Evolutionary conservation across 1,284 basidiomycete genomes (phyloP).

Genomic region (Apiotrichum siamense): DNA sequence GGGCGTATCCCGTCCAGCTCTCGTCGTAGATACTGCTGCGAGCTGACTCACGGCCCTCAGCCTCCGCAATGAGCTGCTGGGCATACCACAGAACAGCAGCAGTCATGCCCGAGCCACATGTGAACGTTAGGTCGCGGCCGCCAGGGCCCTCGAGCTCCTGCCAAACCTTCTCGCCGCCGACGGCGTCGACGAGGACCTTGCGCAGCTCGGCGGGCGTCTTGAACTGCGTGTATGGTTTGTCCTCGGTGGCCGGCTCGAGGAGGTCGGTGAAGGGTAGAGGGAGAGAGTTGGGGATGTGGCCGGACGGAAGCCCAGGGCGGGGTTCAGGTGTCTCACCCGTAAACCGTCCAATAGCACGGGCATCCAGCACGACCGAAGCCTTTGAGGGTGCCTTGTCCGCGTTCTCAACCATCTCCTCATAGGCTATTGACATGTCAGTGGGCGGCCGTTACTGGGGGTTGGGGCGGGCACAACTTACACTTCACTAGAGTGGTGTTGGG

Average conservation of each 20-base stretch:
- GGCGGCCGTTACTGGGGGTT: not conserved
- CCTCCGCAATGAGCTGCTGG: slow-evolving; percentile 77
- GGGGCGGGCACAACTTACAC: not conserved
- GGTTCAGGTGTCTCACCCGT: slow-evolving; percentile 82
- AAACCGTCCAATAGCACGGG: slow-evolving; percentile 73
- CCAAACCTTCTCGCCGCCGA: slow-evolving; percentile 49
- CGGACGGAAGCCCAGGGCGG: slow-evolving; percentile 75
- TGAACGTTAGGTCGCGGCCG: slow-evolving; percentile 59
- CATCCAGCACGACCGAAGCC: slow-evolving; percentile 69
- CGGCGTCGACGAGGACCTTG: slow-evolving; percentile 52
- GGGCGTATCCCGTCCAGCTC: slow-evolving; percentile 40
- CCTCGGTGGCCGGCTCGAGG: slow-evolving; percentile 50
- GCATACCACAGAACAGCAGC: slow-evolving; percentile 89
- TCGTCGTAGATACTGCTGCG: slow-evolving; percentile 49
- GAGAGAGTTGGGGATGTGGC: slow-evolving; percentile 84
- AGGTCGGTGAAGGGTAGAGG: slow-evolving; percentile 80
- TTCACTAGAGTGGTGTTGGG: not conserved
- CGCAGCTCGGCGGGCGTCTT: slow-evolving; percentile 58
- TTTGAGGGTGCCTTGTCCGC: slow-evolving; percentile 51
- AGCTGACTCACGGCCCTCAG: slow-evolving; percentile 46
- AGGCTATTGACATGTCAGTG: slow-evolving; percentile 54
- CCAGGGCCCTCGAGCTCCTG: slow-evolving; percentile 54
- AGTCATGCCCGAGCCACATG: slow-evolving; percentile 94
- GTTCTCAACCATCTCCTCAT: slow-evolving; percentile 76
- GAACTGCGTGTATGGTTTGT: slow-evolving; percentile 50